Conservation (phyloP, 2,329 filamentous ascomycete species). For the Fusarium hostae region DNA sequence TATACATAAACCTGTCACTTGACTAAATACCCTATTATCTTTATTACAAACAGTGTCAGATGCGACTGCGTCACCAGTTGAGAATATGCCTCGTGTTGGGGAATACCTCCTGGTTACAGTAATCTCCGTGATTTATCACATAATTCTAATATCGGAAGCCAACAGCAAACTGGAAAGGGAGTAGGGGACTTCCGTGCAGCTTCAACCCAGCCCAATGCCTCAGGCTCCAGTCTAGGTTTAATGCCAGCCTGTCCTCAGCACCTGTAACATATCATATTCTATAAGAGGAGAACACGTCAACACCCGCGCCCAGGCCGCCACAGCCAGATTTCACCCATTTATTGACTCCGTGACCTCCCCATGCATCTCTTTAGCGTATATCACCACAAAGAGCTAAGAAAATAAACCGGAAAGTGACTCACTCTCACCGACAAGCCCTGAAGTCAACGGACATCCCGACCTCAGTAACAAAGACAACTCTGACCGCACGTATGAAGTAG, state of each 20-base stretch:
- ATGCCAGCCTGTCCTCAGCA: background rate
- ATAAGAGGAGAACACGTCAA: background rate
- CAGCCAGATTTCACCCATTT: background rate
- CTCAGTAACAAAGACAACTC: background rate
- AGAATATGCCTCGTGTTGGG: no score
- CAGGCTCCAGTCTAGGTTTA: no score
- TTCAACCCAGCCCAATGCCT: fast-evolving
- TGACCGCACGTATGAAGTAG: fast-evolving
- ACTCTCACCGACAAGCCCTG: background rate
- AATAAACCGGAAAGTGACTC: background rate
- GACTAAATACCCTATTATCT: no score
- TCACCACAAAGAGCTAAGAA: fast-evolving
- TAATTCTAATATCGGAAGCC: fast-evolving
- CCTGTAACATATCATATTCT: background rate
- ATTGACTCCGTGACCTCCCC: fast-evolving
- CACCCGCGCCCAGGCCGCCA: background rate
- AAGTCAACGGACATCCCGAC: fast-evolving
- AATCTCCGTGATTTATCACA: fast-evolving
- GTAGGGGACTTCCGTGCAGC: fast-evolving
- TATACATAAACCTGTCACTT: no score
- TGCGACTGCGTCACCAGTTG: no score
- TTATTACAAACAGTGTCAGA: no score
- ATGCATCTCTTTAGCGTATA: fast-evolving
- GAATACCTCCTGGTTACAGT: no score
- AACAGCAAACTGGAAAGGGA: fast-evolving